These are phyloP conservation scores for Trametes versicolor DNA, from an alignment of 1,284 basidiomycete species.

Conservation along the genomic window DNA sequence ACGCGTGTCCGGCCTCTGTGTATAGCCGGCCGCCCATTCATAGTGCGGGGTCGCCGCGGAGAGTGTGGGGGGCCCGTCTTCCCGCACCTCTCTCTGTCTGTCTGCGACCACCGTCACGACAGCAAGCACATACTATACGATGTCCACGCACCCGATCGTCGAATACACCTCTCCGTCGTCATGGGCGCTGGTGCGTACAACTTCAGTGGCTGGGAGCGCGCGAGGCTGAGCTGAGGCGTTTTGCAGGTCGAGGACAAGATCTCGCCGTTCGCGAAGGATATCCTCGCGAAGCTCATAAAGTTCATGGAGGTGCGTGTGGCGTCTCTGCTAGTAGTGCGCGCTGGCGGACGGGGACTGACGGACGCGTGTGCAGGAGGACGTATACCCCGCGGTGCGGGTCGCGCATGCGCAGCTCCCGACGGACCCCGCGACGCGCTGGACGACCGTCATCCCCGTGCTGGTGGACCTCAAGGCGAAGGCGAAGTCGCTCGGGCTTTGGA, in stretches of 20 bases:
- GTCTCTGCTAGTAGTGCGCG: background rate
- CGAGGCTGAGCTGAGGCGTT: background rate
- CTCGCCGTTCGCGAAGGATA: slow-evolving; percentile 88
- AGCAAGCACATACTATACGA: slow-evolving; percentile 37
- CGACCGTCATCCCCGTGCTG: slow-evolving; percentile 83
- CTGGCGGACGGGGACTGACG: background rate
- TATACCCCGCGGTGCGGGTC: slow-evolving; percentile 81
- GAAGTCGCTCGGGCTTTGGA: slow-evolving; percentile 92
- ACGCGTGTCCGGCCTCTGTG: slow-evolving; percentile 16
- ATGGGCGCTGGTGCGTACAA: slow-evolving; percentile 75
- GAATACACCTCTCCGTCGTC: slow-evolving; percentile 82
- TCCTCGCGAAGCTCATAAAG: slow-evolving; percentile 82
- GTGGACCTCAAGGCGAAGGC: slow-evolving; percentile 92
- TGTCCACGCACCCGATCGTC: slow-evolving; percentile 72
- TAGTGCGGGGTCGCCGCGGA: slow-evolving; percentile 24
- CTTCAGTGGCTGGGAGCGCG: background rate
- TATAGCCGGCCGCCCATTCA: slow-evolving; percentile 27
- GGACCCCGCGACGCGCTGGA: slow-evolving; percentile 85
- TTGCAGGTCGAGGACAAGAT: slow-evolving; percentile 90
- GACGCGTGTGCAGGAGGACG: slow-evolving; percentile 76
- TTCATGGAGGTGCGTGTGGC: slow-evolving; percentile 77
- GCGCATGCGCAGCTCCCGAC: slow-evolving; percentile 87
- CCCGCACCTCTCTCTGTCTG: slow-evolving; percentile 2
- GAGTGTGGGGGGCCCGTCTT: slow-evolving; percentile 11
- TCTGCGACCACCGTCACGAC: background rate